Conservation (phyloP, 805 yeast species). For the Saccharomycopsis selenospora region DNA sequence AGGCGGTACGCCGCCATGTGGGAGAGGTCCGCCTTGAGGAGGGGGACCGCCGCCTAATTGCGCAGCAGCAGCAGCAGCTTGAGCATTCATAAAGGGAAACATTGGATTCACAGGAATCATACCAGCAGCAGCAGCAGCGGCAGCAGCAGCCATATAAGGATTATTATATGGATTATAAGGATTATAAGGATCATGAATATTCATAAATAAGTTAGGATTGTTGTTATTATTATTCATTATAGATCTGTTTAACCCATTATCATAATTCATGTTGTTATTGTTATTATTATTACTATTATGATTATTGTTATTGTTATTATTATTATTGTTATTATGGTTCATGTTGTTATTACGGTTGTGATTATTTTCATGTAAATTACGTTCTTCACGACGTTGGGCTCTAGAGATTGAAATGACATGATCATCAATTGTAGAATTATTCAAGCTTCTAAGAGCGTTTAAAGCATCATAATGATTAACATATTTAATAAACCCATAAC, state of each 20-base stretch:
- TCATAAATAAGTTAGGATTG: not conserved
- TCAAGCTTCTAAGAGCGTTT: constrained; percentile 41
- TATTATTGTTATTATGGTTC: constrained; percentile 16
- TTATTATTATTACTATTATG: not conserved
- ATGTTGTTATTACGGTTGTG: constrained; percentile 20
- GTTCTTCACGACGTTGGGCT: constrained; percentile 38
- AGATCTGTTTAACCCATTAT: constrained; percentile 21
- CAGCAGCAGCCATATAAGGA: constrained; percentile 5
- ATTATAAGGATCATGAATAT: not conserved
- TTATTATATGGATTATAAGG: not conserved
- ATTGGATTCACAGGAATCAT: constrained; percentile 8
- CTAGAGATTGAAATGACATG: constrained; percentile 33
- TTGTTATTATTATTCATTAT: not conserved
- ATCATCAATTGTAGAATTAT: constrained; percentile 36
- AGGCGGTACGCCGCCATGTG: not conserved
- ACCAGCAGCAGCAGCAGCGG: constrained; percentile 3
- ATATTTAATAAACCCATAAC: constrained; percentile 51
- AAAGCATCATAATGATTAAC: constrained; percentile 42
- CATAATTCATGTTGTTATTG: too few species aligned
- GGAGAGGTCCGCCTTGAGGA: not conserved
- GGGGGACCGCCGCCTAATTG: not conserved
- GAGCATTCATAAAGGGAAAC: not conserved
- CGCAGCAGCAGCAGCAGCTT: not conserved
- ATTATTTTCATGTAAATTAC: constrained; percentile 21
- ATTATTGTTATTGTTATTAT: not conserved